A percentile compares a stretch with the other conserved stretches of the same genome.
These are phyloP conservation scores for Mycosphaerella arachidis DNA, from an alignment of 2,329 filamentous ascomycete species.

Conservation along the genomic window DNA sequence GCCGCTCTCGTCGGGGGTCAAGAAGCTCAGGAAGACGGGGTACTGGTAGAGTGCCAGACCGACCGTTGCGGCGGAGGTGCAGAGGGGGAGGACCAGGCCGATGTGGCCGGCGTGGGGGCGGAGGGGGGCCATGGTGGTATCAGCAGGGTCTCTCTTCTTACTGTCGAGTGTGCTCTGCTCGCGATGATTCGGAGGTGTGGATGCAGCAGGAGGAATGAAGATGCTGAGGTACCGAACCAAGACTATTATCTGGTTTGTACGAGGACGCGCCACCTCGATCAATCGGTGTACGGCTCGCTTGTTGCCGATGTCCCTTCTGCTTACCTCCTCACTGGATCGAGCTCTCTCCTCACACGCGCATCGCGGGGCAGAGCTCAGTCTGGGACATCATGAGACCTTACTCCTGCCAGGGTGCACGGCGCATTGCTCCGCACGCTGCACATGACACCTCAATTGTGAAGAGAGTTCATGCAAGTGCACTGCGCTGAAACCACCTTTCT, in stretches of 20 bases:
- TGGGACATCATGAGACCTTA: not conserved
- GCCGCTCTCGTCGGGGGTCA: constrained; percentile 10
- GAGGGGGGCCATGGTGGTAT: constrained; percentile 23
- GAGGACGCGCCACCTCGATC: not conserved
- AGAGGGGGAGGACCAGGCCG: constrained; percentile 29
- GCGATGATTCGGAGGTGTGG: not conserved
- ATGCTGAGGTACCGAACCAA: not conserved
- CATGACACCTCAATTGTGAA: too few species aligned
- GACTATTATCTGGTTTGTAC: not conserved
- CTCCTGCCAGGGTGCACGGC: too few species aligned
- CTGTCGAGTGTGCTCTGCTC: not conserved
- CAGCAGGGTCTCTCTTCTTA: not conserved
- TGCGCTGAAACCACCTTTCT: not conserved
- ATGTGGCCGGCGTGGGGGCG: constrained; percentile 24
- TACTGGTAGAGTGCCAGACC: constrained; percentile 29
- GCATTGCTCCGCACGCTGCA: too few species aligned
- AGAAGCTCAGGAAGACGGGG: constrained; percentile 26
- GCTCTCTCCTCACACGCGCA: not conserved
- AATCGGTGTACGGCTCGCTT: not conserved
- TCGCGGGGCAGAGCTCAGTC: not conserved
- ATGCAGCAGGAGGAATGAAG: not conserved
- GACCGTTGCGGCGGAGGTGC: constrained; percentile 29
- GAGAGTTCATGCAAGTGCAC: too few species aligned
- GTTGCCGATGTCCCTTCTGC: not conserved
- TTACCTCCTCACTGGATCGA: not conserved